phyloP scores from a whole-genome alignment of 768 basidiomycete species.

The Hericium coralloides region DNA sequence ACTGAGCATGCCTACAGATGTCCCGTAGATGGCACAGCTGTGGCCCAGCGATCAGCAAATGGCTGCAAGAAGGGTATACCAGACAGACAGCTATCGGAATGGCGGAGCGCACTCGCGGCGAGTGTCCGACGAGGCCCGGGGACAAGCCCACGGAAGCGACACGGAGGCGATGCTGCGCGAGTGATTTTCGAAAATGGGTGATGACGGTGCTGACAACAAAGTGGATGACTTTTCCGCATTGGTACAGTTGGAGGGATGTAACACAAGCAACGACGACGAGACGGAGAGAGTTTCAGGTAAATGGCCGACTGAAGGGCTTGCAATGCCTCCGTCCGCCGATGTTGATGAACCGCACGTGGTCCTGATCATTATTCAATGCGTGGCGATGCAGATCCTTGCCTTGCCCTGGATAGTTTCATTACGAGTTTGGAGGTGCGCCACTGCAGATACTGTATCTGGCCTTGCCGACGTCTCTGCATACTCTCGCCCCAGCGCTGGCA shows the following conservation, averaged over 20 bases:
- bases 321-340: not conserved
- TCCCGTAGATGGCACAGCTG: not conserved
- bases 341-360: not conserved
- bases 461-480: not conserved
- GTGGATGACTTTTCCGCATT: no score
- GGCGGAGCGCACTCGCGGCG: no score
- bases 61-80: no score
- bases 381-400: not conserved
- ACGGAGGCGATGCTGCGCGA: not conserved
- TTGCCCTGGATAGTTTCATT: not conserved
- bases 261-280: no score
- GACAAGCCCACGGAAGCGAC: not conserved
- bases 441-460: not conserved
- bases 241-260: no score
- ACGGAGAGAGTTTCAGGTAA: not conserved
- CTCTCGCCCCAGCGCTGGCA: no score
- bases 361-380: not conserved
- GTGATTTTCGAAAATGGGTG: no score
- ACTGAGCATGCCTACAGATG: not conserved
- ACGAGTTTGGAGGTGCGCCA: not conserved
- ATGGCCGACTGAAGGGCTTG: not conserved
- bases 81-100: no score
- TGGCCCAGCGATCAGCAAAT: no score
- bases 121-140: no score
- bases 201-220: no score